Evolutionary conservation across 306 rosid genomes (phyloP).

Genomic region (Cicer yamashitae): DNA sequence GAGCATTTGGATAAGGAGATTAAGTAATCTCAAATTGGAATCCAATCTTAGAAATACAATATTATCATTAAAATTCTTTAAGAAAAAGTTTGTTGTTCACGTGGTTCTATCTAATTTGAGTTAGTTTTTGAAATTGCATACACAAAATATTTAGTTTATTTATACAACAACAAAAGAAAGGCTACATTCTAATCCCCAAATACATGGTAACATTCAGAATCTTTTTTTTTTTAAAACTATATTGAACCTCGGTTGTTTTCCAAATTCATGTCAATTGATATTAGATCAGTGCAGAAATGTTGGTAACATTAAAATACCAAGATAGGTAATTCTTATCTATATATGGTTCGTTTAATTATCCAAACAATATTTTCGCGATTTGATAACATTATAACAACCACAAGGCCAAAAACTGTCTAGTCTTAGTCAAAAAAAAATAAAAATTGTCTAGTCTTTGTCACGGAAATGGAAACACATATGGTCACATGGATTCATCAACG

Average conservation of each 20-base stretch:
- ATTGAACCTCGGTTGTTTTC: not conserved
- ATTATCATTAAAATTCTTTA: no score
- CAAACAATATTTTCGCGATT: conserved; percentile 31
- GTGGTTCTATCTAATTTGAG: no score
- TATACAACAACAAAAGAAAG: not conserved
- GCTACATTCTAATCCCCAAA: not conserved
- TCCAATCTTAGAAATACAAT: no score
- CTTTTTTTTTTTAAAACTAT: no score
- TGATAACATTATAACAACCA: conserved; percentile 48
- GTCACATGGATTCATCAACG: conserved; percentile 62
- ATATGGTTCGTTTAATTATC: conserved; percentile 18
- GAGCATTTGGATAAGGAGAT: no score
- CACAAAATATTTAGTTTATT: no score
- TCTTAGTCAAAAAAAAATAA: conserved; percentile 39
- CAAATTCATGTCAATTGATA: not conserved
- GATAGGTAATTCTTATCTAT: not conserved
- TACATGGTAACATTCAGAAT: no score
- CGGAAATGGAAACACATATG: conserved; percentile 42
- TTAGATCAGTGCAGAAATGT: no score
- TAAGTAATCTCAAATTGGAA: no score
- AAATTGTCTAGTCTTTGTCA: conserved; percentile 50
- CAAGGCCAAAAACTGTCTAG: conserved; percentile 49
- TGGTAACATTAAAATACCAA: not conserved
- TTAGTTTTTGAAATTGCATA: no score
- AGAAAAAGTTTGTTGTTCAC: no score